phyloP scores from a whole-genome alignment of 495 filamentous ascomycete species.

The Hyaloscypha hepaticicola region DNA sequence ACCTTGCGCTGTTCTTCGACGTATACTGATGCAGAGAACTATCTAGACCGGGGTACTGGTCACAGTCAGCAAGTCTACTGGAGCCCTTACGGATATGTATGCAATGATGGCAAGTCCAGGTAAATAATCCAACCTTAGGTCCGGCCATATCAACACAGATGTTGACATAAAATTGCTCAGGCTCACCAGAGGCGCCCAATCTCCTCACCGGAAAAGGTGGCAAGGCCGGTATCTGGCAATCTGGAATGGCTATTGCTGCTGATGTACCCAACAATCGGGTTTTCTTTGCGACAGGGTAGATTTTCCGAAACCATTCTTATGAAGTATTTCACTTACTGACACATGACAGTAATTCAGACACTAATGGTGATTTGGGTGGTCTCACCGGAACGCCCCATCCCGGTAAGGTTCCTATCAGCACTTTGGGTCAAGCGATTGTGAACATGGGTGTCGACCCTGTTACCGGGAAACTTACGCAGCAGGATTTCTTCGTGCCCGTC shows the following conservation, averaged over 20 bases:
- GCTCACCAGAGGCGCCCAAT: constrained; percentile 31
- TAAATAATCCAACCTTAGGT: background rate
- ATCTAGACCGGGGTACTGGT: constrained; percentile 37
- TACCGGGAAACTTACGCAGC: constrained; percentile 3
- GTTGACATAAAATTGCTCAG: background rate
- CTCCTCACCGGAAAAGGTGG: constrained; percentile 30
- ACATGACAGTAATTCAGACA: background rate
- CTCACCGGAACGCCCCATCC: background rate
- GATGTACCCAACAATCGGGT: constrained; percentile 36
- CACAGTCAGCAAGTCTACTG: constrained; percentile 36
- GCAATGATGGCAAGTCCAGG: background rate
- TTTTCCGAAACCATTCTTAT: background rate
- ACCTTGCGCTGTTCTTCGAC: too few species aligned
- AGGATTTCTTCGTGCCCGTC: constrained; percentile 41
- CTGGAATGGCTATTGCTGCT: constrained; percentile 40
- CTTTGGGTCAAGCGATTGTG: background rate
- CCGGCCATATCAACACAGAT: too few species aligned
- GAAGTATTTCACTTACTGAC: background rate
- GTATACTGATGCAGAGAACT: too few species aligned
- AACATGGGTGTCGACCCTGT: constrained; percentile 6
- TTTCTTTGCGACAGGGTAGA: constrained; percentile 38
- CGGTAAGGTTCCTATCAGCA: background rate
- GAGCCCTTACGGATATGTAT: too few species aligned
- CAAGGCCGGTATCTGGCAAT: constrained; percentile 45
- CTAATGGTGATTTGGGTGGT: background rate